Percentiles rank a stretch among this genome's conserved stretches.
Evolutionary conservation across 108 stramenopile genomes (phyloP).

Genomic region (Pseudonitzschia delicatissima): DNA sequence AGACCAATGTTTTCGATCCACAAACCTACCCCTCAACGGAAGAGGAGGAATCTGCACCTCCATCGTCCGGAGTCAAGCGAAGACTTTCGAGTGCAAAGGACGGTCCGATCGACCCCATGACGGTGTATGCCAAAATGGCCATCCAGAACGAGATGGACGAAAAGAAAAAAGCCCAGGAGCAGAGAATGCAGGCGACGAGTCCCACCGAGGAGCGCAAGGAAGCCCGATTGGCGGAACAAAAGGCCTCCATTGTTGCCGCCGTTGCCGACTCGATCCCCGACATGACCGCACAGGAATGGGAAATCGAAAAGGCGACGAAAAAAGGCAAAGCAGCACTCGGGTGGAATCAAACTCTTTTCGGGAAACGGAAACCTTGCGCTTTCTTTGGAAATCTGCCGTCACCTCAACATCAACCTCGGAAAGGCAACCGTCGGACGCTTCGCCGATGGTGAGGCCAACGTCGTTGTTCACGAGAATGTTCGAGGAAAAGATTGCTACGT

Average conservation of each 20-base stretch:
- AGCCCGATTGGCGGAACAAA: slow-evolving; percentile 5
- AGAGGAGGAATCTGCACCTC: neutral
- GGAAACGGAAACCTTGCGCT: slow-evolving; percentile 98
- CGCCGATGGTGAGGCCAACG: slow-evolving; percentile 98
- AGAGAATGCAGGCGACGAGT: slow-evolving; percentile 17
- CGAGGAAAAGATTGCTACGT: slow-evolving; percentile 97
- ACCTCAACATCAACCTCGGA: slow-evolving; percentile 94
- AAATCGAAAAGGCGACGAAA: slow-evolving; percentile 71
- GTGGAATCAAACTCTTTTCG: slow-evolving; percentile 93
- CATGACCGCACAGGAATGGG: slow-evolving; percentile 70
- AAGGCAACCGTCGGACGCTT: slow-evolving; percentile 94
- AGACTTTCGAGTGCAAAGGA: neutral
- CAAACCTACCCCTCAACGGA: neutral
- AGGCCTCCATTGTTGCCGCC: neutral
- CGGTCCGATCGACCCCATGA: slow-evolving; percentile 34
- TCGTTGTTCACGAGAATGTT: slow-evolving; percentile 97
- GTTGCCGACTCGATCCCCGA: slow-evolving; percentile 9
- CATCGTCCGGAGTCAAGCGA: too few species aligned
- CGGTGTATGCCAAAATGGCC: slow-evolving; percentile 38
- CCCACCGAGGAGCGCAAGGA: slow-evolving; percentile 16
- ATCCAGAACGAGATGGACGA: slow-evolving; percentile 21
- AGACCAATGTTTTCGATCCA: slow-evolving; percentile 14
- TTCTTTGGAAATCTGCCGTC: slow-evolving; percentile 91
- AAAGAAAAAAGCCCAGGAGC: slow-evolving; percentile 8
- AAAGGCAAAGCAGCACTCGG: slow-evolving; percentile 83